These are phyloP conservation scores for Ehretia macrophylla DNA, from an alignment of 257 asterid genomes.

Conservation along the genomic window DNA sequence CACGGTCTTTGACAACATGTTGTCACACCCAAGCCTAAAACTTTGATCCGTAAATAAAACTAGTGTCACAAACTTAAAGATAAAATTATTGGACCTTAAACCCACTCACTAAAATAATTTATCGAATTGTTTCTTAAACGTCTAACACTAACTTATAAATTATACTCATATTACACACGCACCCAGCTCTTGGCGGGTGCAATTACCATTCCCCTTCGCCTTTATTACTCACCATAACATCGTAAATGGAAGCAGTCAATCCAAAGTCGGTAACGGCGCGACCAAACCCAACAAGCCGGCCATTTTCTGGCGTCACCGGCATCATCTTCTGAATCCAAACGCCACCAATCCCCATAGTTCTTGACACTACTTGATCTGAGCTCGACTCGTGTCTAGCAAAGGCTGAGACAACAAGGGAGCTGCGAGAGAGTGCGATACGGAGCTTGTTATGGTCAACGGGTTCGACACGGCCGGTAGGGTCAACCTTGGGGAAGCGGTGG, in stretches of 20 bases:
- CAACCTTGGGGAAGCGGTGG: slow-evolving; percentile 75
- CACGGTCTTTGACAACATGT: no score
- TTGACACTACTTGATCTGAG: slow-evolving; percentile 5
- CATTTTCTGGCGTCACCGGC: slow-evolving; percentile 69
- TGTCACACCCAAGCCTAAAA: no score
- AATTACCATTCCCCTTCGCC: not conserved
- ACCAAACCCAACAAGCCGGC: slow-evolving; percentile 79
- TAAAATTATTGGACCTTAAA: no score
- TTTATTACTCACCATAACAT: slow-evolving; percentile 65
- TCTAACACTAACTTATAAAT: no score
- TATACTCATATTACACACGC: no score
- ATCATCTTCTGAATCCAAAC: slow-evolving; percentile 51
- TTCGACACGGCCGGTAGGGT: slow-evolving; percentile 53
- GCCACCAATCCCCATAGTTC: slow-evolving; percentile 45
- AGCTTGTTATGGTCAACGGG: slow-evolving; percentile 59
- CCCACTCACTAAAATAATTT: no score
- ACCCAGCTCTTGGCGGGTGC: no score
- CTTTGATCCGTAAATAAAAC: no score
- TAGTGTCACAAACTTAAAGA: no score
- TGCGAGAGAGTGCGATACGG: slow-evolving; percentile 59
- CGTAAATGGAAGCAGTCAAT: slow-evolving; percentile 72
- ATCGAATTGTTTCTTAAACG: no score
- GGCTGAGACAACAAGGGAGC: slow-evolving; percentile 68
- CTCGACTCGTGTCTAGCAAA: slow-evolving; percentile 51
- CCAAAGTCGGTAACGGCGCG: slow-evolving; percentile 85